Percentiles rank a stretch among this genome's conserved stretches.
Conservation (phyloP, 2,329 filamentous ascomycete species). For the Colletotrichum trifolii region DNA sequence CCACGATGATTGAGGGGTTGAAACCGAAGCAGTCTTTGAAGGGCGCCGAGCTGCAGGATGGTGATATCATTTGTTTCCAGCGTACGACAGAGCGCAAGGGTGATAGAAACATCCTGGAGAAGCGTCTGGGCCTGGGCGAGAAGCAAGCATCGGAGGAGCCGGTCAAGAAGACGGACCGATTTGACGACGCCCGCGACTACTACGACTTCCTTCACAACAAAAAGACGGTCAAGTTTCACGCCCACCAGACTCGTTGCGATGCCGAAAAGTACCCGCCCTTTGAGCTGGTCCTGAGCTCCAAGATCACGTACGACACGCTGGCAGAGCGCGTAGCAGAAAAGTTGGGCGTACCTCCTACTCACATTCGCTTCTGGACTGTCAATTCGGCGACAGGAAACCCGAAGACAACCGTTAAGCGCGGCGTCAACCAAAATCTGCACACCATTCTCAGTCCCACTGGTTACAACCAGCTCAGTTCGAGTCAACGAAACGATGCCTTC, state of each 20-base stretch:
- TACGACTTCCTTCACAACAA: constrained; percentile 95
- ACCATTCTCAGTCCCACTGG: constrained; percentile 83
- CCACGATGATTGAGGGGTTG: constrained; percentile 94
- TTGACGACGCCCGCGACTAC: constrained; percentile 82
- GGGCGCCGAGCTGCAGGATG: constrained; percentile 94
- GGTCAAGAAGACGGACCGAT: constrained; percentile 60
- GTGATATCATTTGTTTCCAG: constrained; percentile 97
- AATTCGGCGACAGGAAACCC: constrained; percentile 81
- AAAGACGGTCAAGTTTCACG: constrained; percentile 81
- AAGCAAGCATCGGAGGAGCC: constrained; percentile 50
- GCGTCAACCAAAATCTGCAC: constrained; percentile 75
- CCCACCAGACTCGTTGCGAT: constrained; percentile 69
- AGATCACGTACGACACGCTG: constrained; percentile 90
- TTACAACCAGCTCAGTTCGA: constrained; percentile 75
- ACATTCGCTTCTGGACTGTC: constrained; percentile 91
- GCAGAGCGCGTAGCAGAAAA: constrained; percentile 84
- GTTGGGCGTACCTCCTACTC: constrained; percentile 81
- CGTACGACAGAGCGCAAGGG: constrained; percentile 64
- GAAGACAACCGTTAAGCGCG: constrained; percentile 80
- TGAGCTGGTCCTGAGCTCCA: constrained; percentile 82
- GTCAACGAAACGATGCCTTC: constrained; percentile 79
- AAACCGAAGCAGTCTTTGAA: constrained; percentile 91
- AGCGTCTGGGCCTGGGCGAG: constrained; percentile 52
- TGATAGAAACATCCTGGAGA: constrained; percentile 50
- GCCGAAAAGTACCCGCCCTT: constrained; percentile 73